Conservation (phyloP, 306 rosid species). For the Trichosanthes cucumerina region DNA sequence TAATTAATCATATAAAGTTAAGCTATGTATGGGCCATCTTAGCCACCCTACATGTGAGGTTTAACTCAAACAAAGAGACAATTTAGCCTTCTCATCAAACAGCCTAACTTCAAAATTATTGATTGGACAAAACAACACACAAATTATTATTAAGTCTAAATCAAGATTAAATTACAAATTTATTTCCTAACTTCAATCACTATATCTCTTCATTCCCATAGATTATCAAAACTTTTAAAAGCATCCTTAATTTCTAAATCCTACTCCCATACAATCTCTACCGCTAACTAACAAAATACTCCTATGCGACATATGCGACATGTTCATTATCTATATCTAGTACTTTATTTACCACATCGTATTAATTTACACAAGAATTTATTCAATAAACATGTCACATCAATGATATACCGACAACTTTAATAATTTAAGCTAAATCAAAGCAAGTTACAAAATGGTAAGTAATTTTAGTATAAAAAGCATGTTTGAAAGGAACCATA, state of each 20-base stretch:
- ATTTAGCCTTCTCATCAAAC: neutral
- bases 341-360: neutral
- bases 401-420: neutral
- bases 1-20: neutral
- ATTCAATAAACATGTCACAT: neutral
- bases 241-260: too few species aligned
- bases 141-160: neutral
- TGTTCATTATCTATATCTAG: too few species aligned
- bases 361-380: neutral
- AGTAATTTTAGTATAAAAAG: too few species aligned
- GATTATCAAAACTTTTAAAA: too few species aligned
- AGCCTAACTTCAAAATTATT: neutral
- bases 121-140: neutral
- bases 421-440: neutral
- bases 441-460: neutral
- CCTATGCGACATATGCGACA: neutral
- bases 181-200: neutral
- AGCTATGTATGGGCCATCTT: neutral
- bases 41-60: neutral
- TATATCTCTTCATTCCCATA: neutral
- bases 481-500: too few species aligned
- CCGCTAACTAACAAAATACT: neutral
- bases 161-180: neutral
- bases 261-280: neutral
- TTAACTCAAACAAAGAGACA: neutral